Evolutionary conservation across 2,329 filamentous ascomycete species (phyloP), one percentile per base, ranked within the genome.

Genomic region (Colletotrichum limetticola): DNA sequence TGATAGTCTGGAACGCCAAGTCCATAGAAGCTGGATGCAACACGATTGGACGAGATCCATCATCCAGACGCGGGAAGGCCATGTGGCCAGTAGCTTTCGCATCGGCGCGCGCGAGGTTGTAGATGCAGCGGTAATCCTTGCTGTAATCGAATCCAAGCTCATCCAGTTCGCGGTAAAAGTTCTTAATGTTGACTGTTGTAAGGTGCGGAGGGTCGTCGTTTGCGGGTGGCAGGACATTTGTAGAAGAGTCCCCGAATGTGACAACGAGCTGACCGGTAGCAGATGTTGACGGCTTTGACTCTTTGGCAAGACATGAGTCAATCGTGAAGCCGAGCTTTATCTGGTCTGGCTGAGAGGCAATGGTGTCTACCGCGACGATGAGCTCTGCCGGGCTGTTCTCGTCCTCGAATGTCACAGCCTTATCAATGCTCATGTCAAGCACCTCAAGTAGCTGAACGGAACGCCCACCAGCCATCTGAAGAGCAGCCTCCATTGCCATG

Each of bases 401-500:
- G 22, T 70, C 67, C 4, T 66, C 67, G 5, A 70, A 70, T 2
- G 53, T 56, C 1, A 70, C n/a, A 5, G 67, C 67, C 7, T 70
- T 70, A n/a, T 70, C 61, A 16, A 70, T 70, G 37, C 60, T 70
- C 24, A 64, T 5, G 8, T 70, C 61, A 9, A 70, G 24, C 6
- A 70, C 28, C 22, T 70, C 67, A 5, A 70, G 9, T 9, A 65
- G 24, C 9, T 11, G n/a, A 30, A 56, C 46, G 11, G 26, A 12
- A 4, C 24, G 28, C 11, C 35, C 24, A 16, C 49, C 70, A n/a
- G 68, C 64, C 0, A 74, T 22, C 42, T 81, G 76, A 14, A 70
- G 74, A 16, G 79, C 79, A 4, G 85, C 86, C 71, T 87, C 85
- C 0, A 85, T 78, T 1, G 82, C 84, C 79, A 86, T 85, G n/a